Percentiles rank a stretch among this genome's conserved stretches.
Evolutionary conservation across 1,139 yeast species (phyloP).

Genomic region (Diutina sp.): DNA sequence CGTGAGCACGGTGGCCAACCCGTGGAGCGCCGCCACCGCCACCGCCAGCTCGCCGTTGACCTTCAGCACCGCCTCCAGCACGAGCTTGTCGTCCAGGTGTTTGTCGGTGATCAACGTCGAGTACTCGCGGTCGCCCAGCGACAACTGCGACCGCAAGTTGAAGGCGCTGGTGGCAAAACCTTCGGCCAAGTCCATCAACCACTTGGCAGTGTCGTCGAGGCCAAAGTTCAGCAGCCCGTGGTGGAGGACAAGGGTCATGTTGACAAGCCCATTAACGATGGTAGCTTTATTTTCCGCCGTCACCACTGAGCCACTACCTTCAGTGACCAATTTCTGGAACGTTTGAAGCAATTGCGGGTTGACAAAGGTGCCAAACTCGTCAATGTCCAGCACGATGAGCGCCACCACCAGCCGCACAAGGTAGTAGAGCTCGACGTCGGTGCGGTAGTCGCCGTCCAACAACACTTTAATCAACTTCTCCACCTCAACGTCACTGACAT

Average conservation of each 20-base stretch:
- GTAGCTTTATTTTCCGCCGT: conserved; percentile 28
- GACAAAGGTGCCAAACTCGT: conserved; percentile 36
- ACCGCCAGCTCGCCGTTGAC: conserved; percentile 25
- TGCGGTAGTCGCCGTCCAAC: conserved; percentile 21
- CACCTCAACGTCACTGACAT: conserved; percentile 25
- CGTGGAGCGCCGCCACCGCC: conserved; percentile 34
- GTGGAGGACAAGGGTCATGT: conserved; percentile 29
- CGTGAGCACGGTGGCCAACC: conserved; percentile 33
- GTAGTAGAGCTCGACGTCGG: conserved; percentile 30
- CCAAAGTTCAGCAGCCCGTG: conserved; percentile 40
- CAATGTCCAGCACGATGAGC: conserved; percentile 33
- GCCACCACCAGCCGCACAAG: conserved; percentile 30
- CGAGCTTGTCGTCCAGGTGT: conserved; percentile 15
- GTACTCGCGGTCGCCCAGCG: conserved; percentile 31
- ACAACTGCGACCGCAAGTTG: conserved; percentile 19
- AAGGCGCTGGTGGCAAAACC: conserved; percentile 27
- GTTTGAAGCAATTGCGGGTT: conserved; percentile 11
- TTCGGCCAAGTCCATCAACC: conserved; percentile 34
- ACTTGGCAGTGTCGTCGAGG: conserved; percentile 28
- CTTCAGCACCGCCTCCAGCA: conserved; percentile 18
- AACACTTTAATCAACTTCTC: conserved; percentile 21
- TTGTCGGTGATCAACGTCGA: conserved; percentile 28
- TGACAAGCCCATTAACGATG: conserved; percentile 31
- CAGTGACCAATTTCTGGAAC: neutral
- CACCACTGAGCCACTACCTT: conserved; percentile 15